Conservation (phyloP, 2,329 filamentous ascomycete species). For the Pestalotiopsis sp. region DNA sequence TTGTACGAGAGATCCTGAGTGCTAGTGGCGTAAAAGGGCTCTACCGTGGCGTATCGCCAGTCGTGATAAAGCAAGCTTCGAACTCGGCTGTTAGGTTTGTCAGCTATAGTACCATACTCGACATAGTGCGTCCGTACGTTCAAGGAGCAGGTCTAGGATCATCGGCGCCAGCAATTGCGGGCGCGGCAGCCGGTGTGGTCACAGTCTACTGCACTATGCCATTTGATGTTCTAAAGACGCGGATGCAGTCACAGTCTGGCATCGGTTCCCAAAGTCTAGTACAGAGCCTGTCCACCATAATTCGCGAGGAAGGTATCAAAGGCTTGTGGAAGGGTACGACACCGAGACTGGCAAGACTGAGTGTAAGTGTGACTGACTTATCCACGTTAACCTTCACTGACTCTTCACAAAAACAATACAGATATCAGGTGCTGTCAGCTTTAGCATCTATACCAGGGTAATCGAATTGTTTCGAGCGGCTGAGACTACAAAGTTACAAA, state of each 20-base stretch:
- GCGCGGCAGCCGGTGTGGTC: background rate
- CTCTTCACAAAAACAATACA: background rate
- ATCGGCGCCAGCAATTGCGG: background rate
- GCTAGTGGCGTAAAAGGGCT: background rate
- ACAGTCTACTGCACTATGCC: background rate
- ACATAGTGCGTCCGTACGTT: background rate
- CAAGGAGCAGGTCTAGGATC: background rate
- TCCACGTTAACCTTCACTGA: background rate
- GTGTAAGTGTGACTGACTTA: background rate
- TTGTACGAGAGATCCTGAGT: background rate
- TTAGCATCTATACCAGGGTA: background rate
- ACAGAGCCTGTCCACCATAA: background rate
- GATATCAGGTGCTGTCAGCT: background rate
- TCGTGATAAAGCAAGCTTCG: background rate
- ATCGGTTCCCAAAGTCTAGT: background rate
- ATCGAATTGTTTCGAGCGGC: background rate
- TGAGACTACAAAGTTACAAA: background rate
- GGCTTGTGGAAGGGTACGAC: background rate
- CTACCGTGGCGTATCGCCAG: background rate
- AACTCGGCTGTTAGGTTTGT: background rate
- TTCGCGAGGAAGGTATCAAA: background rate
- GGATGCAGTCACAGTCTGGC: background rate
- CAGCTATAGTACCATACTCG: background rate
- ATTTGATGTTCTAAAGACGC: background rate
- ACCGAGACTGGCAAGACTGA: background rate